Base-by-base conservation (phyloP, 176 grass and related monocot genomes). In the Elaeis guineensis region DNA sequence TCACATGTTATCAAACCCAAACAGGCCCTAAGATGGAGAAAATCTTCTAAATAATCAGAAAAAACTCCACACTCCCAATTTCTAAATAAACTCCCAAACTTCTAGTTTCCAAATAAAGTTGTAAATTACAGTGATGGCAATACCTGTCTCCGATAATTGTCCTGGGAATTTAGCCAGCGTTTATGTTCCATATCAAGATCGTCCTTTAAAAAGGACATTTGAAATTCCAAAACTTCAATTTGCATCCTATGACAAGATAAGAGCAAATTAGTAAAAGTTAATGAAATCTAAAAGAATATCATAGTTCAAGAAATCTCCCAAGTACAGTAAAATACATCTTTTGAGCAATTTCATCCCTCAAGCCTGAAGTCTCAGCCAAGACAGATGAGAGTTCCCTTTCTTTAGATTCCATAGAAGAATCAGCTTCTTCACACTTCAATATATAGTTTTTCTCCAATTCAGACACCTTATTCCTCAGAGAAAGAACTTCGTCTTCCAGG, bases 91-190 rank as follows among this genome's bases (percentile, higher is more conserved):
- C 22, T 22, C 22, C 22, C 22, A 30, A 30, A 5, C 28, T 5
- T 30, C 28, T 5, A 6, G 5, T 30, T 30, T 30, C 5, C 6
- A 30, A 30, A 30, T 6, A 30, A 6, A 30, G 29, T 30, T 30
- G 29, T 30, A 30, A 30, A 30, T 30, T 30, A 30, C 29, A 30
- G 5, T 6, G 29, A 30, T 30, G 29, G 29, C 4, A 6, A 30
- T 30, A 96, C 93, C 87, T 98, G 93, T 29, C 93, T 83, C 70
- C 92, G 87, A 52, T 98, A 98, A 54, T 98, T 98, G 49, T 98
- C 79, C 52, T 98, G 87, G 11, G 87, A 57, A 23, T 28, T 89
- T 62, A 81, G 80, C 93, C 93, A 98, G 52, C 87, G 84, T 68
- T 83, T 92, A 25, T 76, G 75, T 35, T 92, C 87, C 63, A 70